Percentiles rank a stretch among this genome's conserved stretches.
Evolutionary conservation across 2,329 filamentous ascomycete species (phyloP).

Genomic region (Paraphaeosphaeria minitans): DNA sequence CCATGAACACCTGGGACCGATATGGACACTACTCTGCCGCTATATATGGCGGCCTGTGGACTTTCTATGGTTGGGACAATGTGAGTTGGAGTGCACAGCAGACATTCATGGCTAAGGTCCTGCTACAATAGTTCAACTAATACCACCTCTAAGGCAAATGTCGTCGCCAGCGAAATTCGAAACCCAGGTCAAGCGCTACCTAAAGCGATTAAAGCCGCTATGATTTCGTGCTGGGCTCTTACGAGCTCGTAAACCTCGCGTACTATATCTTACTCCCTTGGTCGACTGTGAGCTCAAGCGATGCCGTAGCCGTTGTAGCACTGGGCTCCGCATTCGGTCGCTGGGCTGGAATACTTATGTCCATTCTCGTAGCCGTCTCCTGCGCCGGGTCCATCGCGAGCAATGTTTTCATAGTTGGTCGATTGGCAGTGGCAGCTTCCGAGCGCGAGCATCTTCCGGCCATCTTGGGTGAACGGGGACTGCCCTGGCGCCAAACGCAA

Average conservation of each 20-base stretch:
- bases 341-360: constrained; percentile 59
- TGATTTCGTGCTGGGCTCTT: constrained; percentile 64
- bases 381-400: constrained; percentile 66
- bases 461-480: constrained; percentile 37
- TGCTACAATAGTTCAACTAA: constrained; percentile 3
- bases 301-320: constrained; percentile 66
- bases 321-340: constrained; percentile 57
- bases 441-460: constrained; percentile 43
- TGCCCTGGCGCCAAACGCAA: constrained; percentile 20
- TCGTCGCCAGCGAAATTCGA: constrained; percentile 46
- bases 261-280: constrained; percentile 69
- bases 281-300: constrained; percentile 61
- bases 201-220: constrained; percentile 64
- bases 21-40: constrained; percentile 66
- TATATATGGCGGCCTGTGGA: constrained; percentile 67
- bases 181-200: constrained; percentile 54
- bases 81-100: constrained; percentile 42
- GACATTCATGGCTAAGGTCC: constrained; percentile 19
- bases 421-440: constrained; percentile 64
- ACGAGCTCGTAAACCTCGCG: constrained; percentile 64
- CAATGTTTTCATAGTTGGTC: constrained; percentile 66
- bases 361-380: constrained; percentile 63
- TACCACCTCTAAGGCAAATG: constrained; percentile 38
- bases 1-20: constrained; percentile 61
- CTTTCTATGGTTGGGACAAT: constrained; percentile 71